Conservation (phyloP, 768 basidiomycete species). For the Coprinellus micaceus region DNA sequence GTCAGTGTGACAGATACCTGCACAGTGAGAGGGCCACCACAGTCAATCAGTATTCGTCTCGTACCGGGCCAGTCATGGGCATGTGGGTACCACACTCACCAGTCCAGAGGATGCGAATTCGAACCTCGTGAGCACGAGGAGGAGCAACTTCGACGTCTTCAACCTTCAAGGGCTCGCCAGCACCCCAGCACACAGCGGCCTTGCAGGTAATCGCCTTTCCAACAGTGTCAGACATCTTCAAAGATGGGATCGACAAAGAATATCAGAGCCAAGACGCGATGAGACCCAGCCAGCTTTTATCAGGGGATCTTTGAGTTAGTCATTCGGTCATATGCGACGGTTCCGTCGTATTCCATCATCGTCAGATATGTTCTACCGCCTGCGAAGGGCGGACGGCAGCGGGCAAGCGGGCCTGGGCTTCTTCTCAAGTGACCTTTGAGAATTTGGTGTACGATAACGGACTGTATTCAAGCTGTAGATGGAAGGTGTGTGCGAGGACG, state of each 20-base stretch:
- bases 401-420: too few species aligned
- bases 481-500: too few species aligned
- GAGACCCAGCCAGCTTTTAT: slow-evolving; percentile 10
- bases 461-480: too few species aligned
- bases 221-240: slow-evolving; percentile 64
- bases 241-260: slow-evolving; percentile 17
- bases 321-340: slow-evolving; percentile 3
- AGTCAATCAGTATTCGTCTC: slow-evolving; percentile 9
- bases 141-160: slow-evolving; percentile 95
- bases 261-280: slow-evolving; percentile 17
- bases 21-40: background rate
- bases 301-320: background rate
- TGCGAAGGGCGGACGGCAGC: background rate
- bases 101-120: slow-evolving; percentile 89
- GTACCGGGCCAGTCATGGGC: too few species aligned
- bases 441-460: too few species aligned
- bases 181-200: slow-evolving; percentile 94
- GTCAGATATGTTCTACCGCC: slow-evolving; percentile 2
- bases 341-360: slow-evolving; percentile 4
- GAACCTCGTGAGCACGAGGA: slow-evolving; percentile 85
- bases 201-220: slow-evolving; percentile 85
- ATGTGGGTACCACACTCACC: too few species aligned
- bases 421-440: too few species aligned
- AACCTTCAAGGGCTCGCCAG: slow-evolving; percentile 78
- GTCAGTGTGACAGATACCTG: slow-evolving; percentile 96